These are phyloP conservation scores for Monosporascus sp. DNA, from an alignment of 2,329 filamentous ascomycete species.

Conservation along the genomic window DNA sequence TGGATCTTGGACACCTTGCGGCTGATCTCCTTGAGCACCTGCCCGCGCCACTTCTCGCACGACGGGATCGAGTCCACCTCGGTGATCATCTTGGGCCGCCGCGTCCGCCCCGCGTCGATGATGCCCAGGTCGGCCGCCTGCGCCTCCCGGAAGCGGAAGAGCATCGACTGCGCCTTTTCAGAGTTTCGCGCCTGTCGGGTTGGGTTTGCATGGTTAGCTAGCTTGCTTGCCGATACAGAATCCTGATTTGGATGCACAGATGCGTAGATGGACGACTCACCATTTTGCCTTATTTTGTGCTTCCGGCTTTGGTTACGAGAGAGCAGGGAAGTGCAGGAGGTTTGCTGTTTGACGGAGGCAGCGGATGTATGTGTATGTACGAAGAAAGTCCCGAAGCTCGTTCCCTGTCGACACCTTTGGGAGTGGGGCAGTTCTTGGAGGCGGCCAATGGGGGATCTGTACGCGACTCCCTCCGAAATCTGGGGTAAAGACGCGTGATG, in stretches of 20 bases:
- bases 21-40: conserved; percentile 94
- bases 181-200: conserved; percentile 77
- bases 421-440: neutral
- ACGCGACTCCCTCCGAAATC: neutral
- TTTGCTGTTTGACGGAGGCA: neutral
- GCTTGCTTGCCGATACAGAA: neutral
- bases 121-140: conserved; percentile 96
- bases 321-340: neutral
- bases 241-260: neutral
- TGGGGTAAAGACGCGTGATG: neutral
- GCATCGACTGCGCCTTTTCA: conserved; percentile 99
- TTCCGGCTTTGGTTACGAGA: neutral
- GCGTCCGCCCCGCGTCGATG: conserved; percentile 84
- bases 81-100: conserved; percentile 87
- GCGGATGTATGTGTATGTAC: neutral
- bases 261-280: conserved; percentile 9
- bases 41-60: conserved; percentile 97
- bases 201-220: conserved; percentile 2
- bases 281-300: conserved; percentile 18
- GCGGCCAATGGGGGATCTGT: neutral
- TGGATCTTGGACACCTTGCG: conserved; percentile 97
- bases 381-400: neutral
- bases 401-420: neutral
- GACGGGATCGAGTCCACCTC: conserved; percentile 76
- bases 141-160: conserved; percentile 97